phyloP scores from a whole-genome alignment of 2,329 filamentous ascomycete genomes.

The Alternaria atra region DNA sequence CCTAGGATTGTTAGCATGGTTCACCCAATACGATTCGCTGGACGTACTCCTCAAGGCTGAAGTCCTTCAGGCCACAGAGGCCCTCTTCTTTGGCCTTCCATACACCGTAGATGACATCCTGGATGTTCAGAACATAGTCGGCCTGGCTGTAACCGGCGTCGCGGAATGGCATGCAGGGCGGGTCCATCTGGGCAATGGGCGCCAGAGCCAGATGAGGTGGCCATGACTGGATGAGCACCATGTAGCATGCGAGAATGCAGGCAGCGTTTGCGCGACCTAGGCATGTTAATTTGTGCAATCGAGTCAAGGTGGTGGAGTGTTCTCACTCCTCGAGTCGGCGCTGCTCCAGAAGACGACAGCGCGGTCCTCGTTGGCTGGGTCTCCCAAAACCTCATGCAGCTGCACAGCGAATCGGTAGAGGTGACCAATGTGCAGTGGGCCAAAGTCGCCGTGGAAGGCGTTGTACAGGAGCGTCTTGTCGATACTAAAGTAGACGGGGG shows the following conservation, averaged over 20 bases:
- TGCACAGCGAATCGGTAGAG: conserved; percentile 95
- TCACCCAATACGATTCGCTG: background rate
- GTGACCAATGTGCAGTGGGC: conserved; percentile 95
- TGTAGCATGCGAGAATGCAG: conserved; percentile 95
- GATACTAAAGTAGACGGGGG: conserved; percentile 93
- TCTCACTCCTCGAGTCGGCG: conserved; percentile 87
- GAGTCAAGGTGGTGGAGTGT: background rate
- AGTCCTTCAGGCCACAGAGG: conserved; percentile 89
- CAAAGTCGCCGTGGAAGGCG: conserved; percentile 98
- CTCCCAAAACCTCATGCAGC: conserved; percentile 93
- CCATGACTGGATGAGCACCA: conserved; percentile 98
- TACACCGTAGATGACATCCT: conserved; percentile 97
- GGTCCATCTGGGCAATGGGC: conserved; percentile 95
- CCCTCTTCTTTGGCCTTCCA: conserved; percentile 99
- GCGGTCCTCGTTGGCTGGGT: conserved; percentile 86
- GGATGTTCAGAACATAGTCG: conserved; percentile 93
- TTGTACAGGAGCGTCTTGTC: conserved; percentile 95
- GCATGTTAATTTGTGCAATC: conserved; percentile 26
- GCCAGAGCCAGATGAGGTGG: conserved; percentile 93
- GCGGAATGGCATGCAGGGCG: conserved; percentile 97
- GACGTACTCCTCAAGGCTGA: conserved; percentile 85
- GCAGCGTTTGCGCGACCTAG: conserved; percentile 89
- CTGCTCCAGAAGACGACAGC: conserved; percentile 97
- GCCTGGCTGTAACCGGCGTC: conserved; percentile 98
- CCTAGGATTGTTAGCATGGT: conserved; percentile 51